Base-by-base conservation (phyloP, 257 asterid genomes). In the Schizonepeta tenuifolia region DNA sequence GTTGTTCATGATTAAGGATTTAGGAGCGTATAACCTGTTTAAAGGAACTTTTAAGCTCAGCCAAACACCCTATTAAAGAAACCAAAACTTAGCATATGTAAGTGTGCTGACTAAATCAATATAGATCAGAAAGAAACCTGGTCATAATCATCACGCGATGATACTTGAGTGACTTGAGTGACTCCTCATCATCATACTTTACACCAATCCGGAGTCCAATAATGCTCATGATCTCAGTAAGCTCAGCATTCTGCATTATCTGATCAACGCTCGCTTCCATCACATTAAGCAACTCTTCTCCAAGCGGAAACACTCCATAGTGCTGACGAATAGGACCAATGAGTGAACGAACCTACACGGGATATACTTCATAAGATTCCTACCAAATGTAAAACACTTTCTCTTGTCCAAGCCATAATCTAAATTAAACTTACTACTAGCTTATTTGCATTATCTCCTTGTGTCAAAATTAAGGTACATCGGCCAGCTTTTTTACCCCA, bases 371-470 rank as follows among this genome's bases (percentile, higher is more conserved):
- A n/a, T n/a, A n/a, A n/a, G n/a, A n/a, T n/a, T n/a, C n/a, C n/a
- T n/a, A n/a, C n/a, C n/a, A n/a, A n/a, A n/a, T n/a, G n/a, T n/a
- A n/a, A n/a, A n/a, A n/a, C n/a, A n/a, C n/a, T n/a, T n/a, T 28
- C 38, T 43, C 36, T 12, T 12, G 35, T 64, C 13, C 6, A 38
- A 21, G 13, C 3, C 9, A 50, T 24, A 10, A 11, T 12, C 50
- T 20, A n/a, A 5, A 9, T n/a, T 54, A 53, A 50, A 82, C 96
- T 86, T 86, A 95, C 98, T 33, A 97, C 99, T 64, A 92, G 97
- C 67, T 96, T 93, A 84, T 90, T 92, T 67, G 99, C 98, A 10
- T 98, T 91, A 84, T 91, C 98, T 82, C 99, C 99, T 87, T 94
- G 97, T 18, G 99, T 91, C 87, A 94, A 84, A 75, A 94, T 91